A percentile compares a stretch with the other conserved stretches of the same genome.
Evolutionary conservation across 345 rosid genomes (phyloP).

Genomic region (Salix exigua): DNA sequence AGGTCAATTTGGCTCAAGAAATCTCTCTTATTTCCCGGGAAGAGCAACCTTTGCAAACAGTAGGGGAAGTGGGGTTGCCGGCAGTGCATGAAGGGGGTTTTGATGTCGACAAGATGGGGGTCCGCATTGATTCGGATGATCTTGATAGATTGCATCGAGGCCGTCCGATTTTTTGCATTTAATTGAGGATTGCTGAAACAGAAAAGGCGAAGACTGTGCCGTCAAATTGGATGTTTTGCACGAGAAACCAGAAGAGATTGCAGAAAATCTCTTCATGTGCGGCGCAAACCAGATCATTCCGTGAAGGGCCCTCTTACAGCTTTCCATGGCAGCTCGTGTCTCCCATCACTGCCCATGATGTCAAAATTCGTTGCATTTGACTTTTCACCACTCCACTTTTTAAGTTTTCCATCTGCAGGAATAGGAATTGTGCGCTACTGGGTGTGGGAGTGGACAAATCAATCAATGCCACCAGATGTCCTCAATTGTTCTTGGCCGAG

Average conservation of each 20-base stretch:
- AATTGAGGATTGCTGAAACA: not conserved
- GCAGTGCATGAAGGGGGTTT: not conserved
- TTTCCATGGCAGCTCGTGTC: not conserved
- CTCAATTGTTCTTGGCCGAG: not conserved
- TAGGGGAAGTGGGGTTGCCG: not conserved
- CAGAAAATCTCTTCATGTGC: conserved; percentile 15
- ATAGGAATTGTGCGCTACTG: not conserved
- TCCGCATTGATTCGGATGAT: conserved; percentile 5
- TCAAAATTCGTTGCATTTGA: not conserved
- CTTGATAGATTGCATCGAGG: not conserved
- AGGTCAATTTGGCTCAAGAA: not conserved
- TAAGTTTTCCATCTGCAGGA: not conserved
- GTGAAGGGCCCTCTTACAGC: conserved; percentile 5
- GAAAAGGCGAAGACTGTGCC: conserved; percentile 1
- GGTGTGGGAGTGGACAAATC: not conserved
- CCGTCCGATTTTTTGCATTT: conserved; percentile 10
- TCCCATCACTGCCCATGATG: not conserved
- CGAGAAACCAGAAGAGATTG: not conserved
- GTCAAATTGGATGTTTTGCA: conserved; percentile 5
- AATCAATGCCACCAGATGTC: not conserved
- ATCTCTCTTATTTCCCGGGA: not conserved
- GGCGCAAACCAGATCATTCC: conserved; percentile 8
- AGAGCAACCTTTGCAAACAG: not conserved
- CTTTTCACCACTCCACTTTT: not conserved
- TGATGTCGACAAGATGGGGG: not conserved